These are phyloP conservation scores for Dipodascus albidus DNA, from an alignment of 805 yeast genomes.

Conservation along the genomic window DNA sequence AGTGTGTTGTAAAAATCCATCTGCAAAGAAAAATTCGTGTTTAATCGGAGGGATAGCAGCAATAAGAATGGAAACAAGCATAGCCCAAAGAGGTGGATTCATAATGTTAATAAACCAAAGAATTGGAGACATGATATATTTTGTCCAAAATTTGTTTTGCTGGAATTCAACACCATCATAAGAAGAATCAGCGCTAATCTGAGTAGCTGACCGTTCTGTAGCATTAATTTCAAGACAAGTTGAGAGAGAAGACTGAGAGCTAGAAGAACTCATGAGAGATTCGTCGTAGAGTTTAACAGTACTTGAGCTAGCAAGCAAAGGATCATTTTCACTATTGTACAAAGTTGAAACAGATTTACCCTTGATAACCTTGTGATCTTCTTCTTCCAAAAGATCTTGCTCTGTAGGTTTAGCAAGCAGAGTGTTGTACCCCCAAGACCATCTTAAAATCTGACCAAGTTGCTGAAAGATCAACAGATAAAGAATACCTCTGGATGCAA, in stretches of 20 bases:
- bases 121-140: neutral
- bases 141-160: neutral
- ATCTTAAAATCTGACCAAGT: constrained; percentile 51
- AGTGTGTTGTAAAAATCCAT: constrained; percentile 39
- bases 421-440: constrained; percentile 66
- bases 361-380: neutral
- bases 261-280: neutral
- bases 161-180: neutral
- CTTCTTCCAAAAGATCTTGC: constrained; percentile 7
- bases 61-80: constrained; percentile 47
- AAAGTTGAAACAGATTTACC: neutral
- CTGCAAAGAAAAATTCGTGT: constrained; percentile 31
- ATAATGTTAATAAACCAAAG: constrained; percentile 26
- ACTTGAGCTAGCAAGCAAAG: neutral
- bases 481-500: constrained; percentile 51
- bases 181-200: neutral
- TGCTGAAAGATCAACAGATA: constrained; percentile 55
- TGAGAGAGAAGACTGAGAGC: neutral
- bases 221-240: neutral
- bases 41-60: constrained; percentile 44
- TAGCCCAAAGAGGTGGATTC: constrained; percentile 59
- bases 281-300: neutral
- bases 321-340: neutral
- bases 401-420: constrained; percentile 33
- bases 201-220: neutral